Percentiles rank a stretch among this genome's conserved stretches.
phyloP scores from a whole-genome alignment of 2,329 filamentous ascomycete genomes.

The Aspergillus fumigatus region DNA sequence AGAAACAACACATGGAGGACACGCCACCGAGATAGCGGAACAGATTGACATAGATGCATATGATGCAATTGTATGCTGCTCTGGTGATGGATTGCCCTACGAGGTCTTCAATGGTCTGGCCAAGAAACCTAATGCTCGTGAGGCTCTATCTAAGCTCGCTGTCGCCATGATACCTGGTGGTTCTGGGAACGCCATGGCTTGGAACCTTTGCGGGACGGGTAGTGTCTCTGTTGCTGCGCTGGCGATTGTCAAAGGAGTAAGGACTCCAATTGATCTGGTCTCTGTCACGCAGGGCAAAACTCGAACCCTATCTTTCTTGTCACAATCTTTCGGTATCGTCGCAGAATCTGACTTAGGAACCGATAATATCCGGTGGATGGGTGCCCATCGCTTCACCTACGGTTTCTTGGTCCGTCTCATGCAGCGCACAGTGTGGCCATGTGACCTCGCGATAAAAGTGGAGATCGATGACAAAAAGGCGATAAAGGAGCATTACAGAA shows the following conservation, averaged over 20 bases:
- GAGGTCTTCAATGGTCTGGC: constrained; percentile 94
- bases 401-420: constrained; percentile 76
- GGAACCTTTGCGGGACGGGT: constrained; percentile 80
- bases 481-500: constrained; percentile 69
- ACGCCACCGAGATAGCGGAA: constrained; percentile 73
- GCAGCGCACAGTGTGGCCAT: constrained; percentile 75
- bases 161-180: constrained; percentile 87
- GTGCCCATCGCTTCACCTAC: constrained; percentile 74
- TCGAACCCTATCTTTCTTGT: constrained; percentile 80
- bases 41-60: constrained; percentile 72
- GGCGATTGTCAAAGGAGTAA: constrained; percentile 78
- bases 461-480: constrained; percentile 70
- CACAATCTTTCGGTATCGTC: constrained; percentile 82
- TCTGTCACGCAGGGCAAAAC: constrained; percentile 78
- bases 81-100: constrained; percentile 85
- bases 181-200: constrained; percentile 88
- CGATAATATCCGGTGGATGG: constrained; percentile 92
- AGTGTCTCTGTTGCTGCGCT: constrained; percentile 72
- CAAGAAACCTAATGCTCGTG: constrained; percentile 67
- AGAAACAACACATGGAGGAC: constrained; percentile 65
- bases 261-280: constrained; percentile 78
- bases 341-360: constrained; percentile 88
- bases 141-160: constrained; percentile 71
- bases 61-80: constrained; percentile 84
- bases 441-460: constrained; percentile 80